phyloP scores from a whole-genome alignment of 2,329 filamentous ascomycete species.

The Leptographium wingfieldii region DNA sequence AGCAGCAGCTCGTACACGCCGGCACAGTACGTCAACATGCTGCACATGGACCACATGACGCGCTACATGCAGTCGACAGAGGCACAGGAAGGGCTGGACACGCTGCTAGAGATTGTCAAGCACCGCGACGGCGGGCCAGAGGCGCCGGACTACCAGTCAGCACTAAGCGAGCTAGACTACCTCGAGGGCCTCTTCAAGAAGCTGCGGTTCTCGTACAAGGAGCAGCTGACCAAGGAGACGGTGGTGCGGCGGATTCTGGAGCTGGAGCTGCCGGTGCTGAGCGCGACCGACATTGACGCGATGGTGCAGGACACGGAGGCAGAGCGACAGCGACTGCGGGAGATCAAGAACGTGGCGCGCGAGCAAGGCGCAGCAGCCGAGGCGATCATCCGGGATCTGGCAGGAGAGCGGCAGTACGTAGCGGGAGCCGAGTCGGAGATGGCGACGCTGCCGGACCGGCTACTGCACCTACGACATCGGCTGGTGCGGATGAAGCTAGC shows the following conservation, averaged over 20 bases:
- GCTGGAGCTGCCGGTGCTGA: conserved; percentile 76
- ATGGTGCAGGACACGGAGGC: conserved; percentile 53
- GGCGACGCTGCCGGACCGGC: conserved; percentile 28
- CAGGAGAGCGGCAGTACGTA: conserved; percentile 33
- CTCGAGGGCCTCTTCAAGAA: conserved; percentile 96
- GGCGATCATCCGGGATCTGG: conserved; percentile 44
- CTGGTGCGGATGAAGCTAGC: conserved; percentile 45
- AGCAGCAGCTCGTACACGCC: conserved; percentile 2
- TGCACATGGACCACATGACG: conserved; percentile 11
- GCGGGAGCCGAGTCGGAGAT: conserved; percentile 34
- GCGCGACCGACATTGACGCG: conserved; percentile 66
- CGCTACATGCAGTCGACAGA: conserved; percentile 6
- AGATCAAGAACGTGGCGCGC: conserved; percentile 66
- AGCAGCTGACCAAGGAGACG: conserved; percentile 97
- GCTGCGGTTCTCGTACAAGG: conserved; percentile 90
- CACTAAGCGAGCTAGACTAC: conserved; percentile 55
- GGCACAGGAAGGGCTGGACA: conserved; percentile 8
- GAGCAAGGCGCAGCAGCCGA: conserved; percentile 64
- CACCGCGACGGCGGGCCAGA: not conserved
- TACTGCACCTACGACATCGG: conserved; percentile 10
- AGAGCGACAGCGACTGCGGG: conserved; percentile 64
- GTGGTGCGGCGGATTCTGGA: conserved; percentile 88
- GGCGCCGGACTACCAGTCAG: conserved; percentile 9
- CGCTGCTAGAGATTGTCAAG: conserved; percentile 9
- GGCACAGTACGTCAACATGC: conserved; percentile 5